These are phyloP conservation scores for Psilocybe sp. DNA, from an alignment of 768 basidiomycete species.

Conservation along the genomic window DNA sequence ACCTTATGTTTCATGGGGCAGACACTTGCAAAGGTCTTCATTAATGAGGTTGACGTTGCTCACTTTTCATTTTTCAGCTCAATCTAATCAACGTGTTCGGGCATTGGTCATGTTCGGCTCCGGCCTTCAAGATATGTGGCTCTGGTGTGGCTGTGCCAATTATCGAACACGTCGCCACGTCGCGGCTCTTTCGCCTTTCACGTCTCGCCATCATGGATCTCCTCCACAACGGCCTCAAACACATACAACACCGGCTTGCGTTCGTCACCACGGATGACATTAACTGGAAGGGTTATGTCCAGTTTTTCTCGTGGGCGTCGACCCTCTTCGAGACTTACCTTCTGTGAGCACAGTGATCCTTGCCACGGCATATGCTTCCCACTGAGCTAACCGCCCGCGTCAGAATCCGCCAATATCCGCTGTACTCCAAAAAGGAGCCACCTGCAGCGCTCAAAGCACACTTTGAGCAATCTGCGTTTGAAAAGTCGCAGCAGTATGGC, in stretches of 20 bases:
- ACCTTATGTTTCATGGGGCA: too few species aligned
- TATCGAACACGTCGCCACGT: constrained; percentile 25
- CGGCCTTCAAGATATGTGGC: neutral
- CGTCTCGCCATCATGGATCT: constrained; percentile 49
- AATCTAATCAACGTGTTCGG: neutral
- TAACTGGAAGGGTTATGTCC: constrained; percentile 82
- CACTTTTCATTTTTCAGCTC: too few species aligned
- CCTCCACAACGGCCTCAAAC: constrained; percentile 53
- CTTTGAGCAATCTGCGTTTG: constrained; percentile 68
- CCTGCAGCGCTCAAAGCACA: constrained; percentile 68
- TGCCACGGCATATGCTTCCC: neutral
- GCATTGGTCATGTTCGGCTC: neutral
- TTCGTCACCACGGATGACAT: constrained; percentile 73
- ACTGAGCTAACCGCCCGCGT: neutral
- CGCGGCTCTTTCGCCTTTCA: constrained; percentile 14
- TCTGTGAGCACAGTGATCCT: constrained; percentile 49
- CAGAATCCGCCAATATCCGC: constrained; percentile 77
- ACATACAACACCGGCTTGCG: constrained; percentile 59
- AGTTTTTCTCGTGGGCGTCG: constrained; percentile 71
- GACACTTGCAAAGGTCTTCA: too few species aligned
- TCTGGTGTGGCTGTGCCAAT: constrained; percentile 21
- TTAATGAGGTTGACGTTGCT: too few species aligned
- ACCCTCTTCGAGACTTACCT: constrained; percentile 88
- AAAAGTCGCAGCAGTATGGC: constrained; percentile 90
- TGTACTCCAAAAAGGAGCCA: constrained; percentile 74